Conservation (phyloP, 1,284 basidiomycete species). For the Chalciporus sp. region DNA sequence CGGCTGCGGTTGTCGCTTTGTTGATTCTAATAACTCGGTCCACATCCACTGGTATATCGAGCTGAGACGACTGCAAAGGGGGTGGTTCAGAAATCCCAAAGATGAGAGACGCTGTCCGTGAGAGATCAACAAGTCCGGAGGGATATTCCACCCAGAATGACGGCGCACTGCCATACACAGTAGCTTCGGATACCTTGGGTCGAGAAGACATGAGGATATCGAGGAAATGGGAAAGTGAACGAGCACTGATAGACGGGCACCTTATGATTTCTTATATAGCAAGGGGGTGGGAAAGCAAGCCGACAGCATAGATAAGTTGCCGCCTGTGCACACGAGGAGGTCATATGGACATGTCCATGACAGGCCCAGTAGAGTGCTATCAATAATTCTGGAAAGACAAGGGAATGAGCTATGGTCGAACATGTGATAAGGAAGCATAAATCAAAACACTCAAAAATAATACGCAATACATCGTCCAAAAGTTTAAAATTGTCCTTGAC, state of each 20-base stretch:
- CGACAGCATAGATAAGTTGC: neutral
- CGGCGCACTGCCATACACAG: constrained; percentile 56
- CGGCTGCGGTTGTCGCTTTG: constrained; percentile 51
- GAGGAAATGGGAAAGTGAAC: constrained; percentile 32
- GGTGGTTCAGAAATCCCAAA: constrained; percentile 30
- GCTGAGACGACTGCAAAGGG: constrained; percentile 41
- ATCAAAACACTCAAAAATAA: constrained; percentile 8
- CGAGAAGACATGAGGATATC: constrained; percentile 45
- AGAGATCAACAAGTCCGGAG: constrained; percentile 61
- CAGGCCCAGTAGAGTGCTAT: neutral
- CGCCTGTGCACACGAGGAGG: neutral
- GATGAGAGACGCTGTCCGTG: constrained; percentile 44
- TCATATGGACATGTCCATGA: neutral
- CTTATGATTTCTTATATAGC: constrained; percentile 11
- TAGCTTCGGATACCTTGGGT: constrained; percentile 45
- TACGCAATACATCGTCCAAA: constrained; percentile 14
- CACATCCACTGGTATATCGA: constrained; percentile 57
- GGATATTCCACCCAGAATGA: constrained; percentile 73
- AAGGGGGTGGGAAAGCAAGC: neutral
- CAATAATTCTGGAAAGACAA: constrained; percentile 16
- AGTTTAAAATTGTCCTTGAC: constrained; percentile 16
- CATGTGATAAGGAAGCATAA: constrained; percentile 8
- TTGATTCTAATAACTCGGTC: constrained; percentile 54
- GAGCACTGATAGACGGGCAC: neutral
- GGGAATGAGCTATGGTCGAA: constrained; percentile 2